Evolutionary conservation across 495 filamentous ascomycete species (phyloP), one percentile per base, ranked within the genome.

Genomic region (Lentithecium fluviatile): DNA sequence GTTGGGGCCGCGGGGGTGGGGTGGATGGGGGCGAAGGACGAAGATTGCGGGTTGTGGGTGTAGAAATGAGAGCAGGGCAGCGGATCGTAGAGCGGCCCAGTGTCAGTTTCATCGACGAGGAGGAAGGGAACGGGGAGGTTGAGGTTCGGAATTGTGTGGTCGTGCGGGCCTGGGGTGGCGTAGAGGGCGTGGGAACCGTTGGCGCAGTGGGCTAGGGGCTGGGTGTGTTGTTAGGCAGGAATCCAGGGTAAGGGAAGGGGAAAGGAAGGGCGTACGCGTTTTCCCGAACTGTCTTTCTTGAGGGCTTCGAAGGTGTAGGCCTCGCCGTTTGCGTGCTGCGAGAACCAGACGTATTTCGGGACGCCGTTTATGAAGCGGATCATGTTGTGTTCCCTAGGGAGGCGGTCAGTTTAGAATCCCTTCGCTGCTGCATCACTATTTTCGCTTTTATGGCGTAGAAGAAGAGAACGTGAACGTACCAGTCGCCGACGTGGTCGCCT

Each of bases 321-420:
- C 65, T 85, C 75, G 24, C 84, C 84, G 58, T 77, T 77, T 38
- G 77, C 70, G 61, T 88, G 85, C 62, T 87, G 83, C 64, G 78
- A 82, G 56, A 77, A 86, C 83, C 83, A 88, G 26, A 88, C 72
- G 12, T 78, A 74, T 59, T 80, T 70, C 6, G 85, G 85, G 12
- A 63, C 63, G 20, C 82, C 83, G 45, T 85, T 76, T 10, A 75
- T 50, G 68, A 88, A 88, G 5, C 85, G 83, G 52, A 88, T 77
- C 84, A 86, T 85, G 58, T 82, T 85, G 65, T 87, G 84, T 64
- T 86, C 84, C 80, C 80, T 71, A 24, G 46, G n/a, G n/a, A n/a
- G n/a, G n/a, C 15, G 17, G 24, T 50, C 19, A 1, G 34, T 42
- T 32, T 10, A 32, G 29, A 3, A 32, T 32, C 29, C 29, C 29